Conservation (phyloP, 768 basidiomycete species). For the Lactarius trivialis region DNA sequence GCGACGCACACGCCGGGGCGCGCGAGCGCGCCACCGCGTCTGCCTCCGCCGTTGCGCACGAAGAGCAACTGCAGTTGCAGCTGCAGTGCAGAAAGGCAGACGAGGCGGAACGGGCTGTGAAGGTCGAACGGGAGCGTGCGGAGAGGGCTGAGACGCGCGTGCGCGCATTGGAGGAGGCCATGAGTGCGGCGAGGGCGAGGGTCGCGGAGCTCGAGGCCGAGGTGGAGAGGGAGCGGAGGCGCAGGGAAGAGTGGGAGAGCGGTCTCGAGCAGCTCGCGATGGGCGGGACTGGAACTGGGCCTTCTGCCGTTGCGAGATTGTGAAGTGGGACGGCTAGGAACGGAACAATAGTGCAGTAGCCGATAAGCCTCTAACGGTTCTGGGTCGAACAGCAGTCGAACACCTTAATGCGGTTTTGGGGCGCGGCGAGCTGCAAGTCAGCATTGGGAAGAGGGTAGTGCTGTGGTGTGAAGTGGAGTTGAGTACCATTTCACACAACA, state of each 20-base stretch:
- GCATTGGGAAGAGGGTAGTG: background rate
- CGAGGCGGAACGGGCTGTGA: background rate
- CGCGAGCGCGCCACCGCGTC: background rate
- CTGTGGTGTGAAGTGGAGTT: background rate
- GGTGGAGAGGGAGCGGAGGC: background rate
- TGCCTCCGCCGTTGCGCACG: background rate
- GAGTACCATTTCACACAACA: background rate
- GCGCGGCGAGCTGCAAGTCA: background rate
- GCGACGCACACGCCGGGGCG: background rate
- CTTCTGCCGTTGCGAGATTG: background rate
- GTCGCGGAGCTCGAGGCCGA: background rate
- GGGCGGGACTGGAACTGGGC: background rate
- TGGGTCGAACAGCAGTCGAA: too few species aligned
- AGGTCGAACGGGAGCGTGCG: background rate
- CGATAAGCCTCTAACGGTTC: background rate
- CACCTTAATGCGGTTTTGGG: background rate
- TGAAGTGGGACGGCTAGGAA: background rate
- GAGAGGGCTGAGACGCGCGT: slow-evolving; percentile 2
- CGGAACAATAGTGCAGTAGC: background rate
- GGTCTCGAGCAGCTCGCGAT: slow-evolving; percentile 13
- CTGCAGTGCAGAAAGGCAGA: background rate
- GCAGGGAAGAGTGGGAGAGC: slow-evolving; percentile 9
- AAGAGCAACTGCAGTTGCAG: background rate
- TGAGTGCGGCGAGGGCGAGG: background rate
- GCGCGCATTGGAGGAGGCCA: background rate